Base-by-base conservation (phyloP, 805 yeast genomes). In the Geotrichum ghanense region DNA sequence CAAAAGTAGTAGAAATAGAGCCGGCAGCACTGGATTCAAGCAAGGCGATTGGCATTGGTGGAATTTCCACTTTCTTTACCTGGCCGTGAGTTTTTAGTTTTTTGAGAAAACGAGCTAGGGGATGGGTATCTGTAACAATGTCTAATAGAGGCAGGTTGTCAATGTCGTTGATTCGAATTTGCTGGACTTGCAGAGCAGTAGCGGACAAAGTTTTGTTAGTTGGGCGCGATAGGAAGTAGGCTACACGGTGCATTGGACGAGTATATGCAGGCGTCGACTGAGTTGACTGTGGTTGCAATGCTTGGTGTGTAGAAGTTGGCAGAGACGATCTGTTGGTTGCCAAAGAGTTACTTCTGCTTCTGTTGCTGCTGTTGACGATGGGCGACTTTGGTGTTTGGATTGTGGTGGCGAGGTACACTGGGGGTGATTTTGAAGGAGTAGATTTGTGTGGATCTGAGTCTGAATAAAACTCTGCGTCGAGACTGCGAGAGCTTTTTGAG, bases 191-290 rank as follows among this genome's bases (percentile, higher is more conserved):
- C 5, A 39, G 24, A 5, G 42, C 42, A 12, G 19, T 20, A 12
- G 42, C 5, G 16, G 37, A 31, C 12, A n/a, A 19, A 7, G 14
- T 12, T 21, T 9, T 21, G 9, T 12, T 12, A 6, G 21, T 21
- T 22, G 42, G 42, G 5, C 42, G 42, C 12, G 42, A 22, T 24
- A 39, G 24, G 16, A 39, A 39, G 17, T 39, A 39, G 5, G 42
- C 21, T 17, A 20, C 42, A 39, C 42, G 23, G n/a, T 26, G 34
- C 12, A n/a, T n/a, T 12, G n/a, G 14, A 26, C 14, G 34, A 26
- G 14, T 26, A 26, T 26, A n/a, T 12, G 34, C 14, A 26, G 34
- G 34, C 12, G 34, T n/a, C n/a, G n/a, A n/a, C n/a, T n/a, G n/a
- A n/a, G n/a, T n/a, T n/a, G n/a, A n/a, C n/a, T n/a, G n/a, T n/a